Evolutionary conservation across 176 grass and related monocot genomes (phyloP).

Genomic region (Oropetium thomaeum): DNA sequence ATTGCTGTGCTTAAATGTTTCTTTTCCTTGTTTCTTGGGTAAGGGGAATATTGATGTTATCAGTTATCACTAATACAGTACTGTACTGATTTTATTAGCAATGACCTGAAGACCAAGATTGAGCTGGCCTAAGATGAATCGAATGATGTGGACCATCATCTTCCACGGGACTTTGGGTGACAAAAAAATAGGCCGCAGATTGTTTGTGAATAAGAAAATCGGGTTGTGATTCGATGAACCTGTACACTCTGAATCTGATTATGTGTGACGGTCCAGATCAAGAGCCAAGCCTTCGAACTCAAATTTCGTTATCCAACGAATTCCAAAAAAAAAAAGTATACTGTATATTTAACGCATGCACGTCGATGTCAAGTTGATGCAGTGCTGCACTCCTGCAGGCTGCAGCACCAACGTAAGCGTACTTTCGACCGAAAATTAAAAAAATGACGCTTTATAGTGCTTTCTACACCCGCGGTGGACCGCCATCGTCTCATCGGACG

Average conservation of each 20-base stretch:
- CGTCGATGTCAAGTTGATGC: background rate
- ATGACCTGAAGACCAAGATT: too few relatives aligned
- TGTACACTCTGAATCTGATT: background rate
- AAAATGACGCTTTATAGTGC: background rate
- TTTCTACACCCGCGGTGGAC: background rate
- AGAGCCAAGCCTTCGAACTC: background rate
- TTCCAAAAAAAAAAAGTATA: background rate
- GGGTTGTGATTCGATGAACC: background rate
- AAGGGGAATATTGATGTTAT: background rate
- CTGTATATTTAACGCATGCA: background rate
- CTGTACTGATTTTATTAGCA: background rate
- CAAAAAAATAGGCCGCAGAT: background rate
- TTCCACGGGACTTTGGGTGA: background rate
- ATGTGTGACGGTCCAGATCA: background rate
- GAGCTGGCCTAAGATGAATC: background rate
- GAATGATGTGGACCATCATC: background rate
- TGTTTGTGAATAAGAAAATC: background rate
- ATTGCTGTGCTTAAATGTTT: background rate
- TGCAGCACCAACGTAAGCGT: background rate
- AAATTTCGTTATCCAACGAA: background rate
- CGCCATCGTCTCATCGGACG: background rate
- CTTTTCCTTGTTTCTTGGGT: constrained; percentile 10
- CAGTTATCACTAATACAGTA: too few relatives aligned
- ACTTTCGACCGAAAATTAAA: background rate
- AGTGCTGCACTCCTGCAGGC: background rate